phyloP scores from a whole-genome alignment of 495 filamentous ascomycete species.

The Penicillium nucicola region DNA sequence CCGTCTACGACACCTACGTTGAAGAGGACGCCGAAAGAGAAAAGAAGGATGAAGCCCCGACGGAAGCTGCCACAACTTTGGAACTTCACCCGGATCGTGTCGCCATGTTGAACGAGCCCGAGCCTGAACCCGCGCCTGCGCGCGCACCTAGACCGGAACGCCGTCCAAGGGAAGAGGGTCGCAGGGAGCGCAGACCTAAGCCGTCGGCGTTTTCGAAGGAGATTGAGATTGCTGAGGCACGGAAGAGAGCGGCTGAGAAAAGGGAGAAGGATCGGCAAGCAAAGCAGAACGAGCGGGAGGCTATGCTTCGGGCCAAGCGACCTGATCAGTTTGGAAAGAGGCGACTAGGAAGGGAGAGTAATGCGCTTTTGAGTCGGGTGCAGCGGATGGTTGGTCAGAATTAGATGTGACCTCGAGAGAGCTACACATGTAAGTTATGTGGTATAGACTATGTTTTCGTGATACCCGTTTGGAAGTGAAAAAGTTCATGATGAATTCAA shows the following conservation, averaged over 20 bases:
- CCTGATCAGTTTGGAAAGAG: slow-evolving; percentile 75
- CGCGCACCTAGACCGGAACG: slow-evolving; percentile 22
- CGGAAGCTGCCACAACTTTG: slow-evolving; percentile 29
- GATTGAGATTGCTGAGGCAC: slow-evolving; percentile 62
- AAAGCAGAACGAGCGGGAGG: slow-evolving; percentile 60
- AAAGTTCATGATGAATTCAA: slow-evolving; percentile 12
- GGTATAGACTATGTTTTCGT: slow-evolving; percentile 9
- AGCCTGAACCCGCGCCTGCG: slow-evolving; percentile 25
- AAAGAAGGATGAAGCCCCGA: slow-evolving; percentile 15
- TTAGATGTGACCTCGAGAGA: not conserved
- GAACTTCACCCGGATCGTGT: slow-evolving; percentile 72
- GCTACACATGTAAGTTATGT: not conserved
- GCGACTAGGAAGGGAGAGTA: slow-evolving; percentile 82
- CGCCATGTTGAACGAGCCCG: slow-evolving; percentile 58
- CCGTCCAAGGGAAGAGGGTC: slow-evolving; percentile 11
- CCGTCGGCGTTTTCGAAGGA: slow-evolving; percentile 75
- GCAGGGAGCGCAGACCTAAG: slow-evolving; percentile 46
- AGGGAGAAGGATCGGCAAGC: slow-evolving; percentile 55
- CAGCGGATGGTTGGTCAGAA: slow-evolving; percentile 61
- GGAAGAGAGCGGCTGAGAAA: slow-evolving; percentile 61
- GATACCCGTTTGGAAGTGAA: slow-evolving; percentile 22
- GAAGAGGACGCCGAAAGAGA: slow-evolving; percentile 18
- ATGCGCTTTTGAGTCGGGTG: slow-evolving; percentile 76
- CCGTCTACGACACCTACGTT: slow-evolving; percentile 31
- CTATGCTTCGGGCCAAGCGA: slow-evolving; percentile 71